Evolutionary conservation across 768 basidiomycete species (phyloP).

Genomic region (Cystofilobasidium capitatum): DNA sequence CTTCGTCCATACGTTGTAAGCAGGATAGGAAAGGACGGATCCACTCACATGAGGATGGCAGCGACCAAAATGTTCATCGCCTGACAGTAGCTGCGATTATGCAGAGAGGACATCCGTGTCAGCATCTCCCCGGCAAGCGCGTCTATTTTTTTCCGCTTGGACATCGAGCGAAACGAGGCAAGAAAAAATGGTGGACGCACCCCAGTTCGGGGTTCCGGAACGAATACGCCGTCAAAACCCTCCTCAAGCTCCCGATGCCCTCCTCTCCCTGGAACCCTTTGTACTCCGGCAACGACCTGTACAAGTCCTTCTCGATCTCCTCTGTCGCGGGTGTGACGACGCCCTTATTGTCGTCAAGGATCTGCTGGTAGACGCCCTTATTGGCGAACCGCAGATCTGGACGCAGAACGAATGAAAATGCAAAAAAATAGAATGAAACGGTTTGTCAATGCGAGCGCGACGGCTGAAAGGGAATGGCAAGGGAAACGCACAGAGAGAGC

Average conservation of each 20-base stretch:
- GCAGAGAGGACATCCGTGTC: too few species aligned
- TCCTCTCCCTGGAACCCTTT: constrained; percentile 86
- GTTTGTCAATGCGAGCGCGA: too few species aligned
- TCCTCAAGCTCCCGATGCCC: constrained; percentile 70
- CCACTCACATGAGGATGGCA: constrained; percentile 35
- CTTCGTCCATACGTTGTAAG: background rate
- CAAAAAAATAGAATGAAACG: background rate
- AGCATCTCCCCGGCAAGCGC: too few species aligned
- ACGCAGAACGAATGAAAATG: background rate
- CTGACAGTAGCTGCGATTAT: constrained; percentile 94
- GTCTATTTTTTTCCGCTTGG: too few species aligned
- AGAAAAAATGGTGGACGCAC: constrained; percentile 17
- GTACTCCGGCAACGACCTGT: constrained; percentile 91
- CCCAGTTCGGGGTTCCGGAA: constrained; percentile 67
- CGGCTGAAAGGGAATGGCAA: background rate
- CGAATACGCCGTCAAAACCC: constrained; percentile 90
- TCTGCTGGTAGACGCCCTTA: constrained; percentile 66
- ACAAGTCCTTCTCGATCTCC: constrained; percentile 97
- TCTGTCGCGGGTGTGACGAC: constrained; percentile 61
- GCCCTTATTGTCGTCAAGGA: constrained; percentile 68
- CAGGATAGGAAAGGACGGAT: background rate
- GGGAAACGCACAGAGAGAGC: constrained; percentile 55
- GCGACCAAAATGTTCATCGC: constrained; percentile 94
- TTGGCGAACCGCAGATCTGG: constrained; percentile 67
- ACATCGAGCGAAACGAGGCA: background rate